Base-by-base conservation (phyloP, 345 rosid species). In the Aethionema arabicum region DNA sequence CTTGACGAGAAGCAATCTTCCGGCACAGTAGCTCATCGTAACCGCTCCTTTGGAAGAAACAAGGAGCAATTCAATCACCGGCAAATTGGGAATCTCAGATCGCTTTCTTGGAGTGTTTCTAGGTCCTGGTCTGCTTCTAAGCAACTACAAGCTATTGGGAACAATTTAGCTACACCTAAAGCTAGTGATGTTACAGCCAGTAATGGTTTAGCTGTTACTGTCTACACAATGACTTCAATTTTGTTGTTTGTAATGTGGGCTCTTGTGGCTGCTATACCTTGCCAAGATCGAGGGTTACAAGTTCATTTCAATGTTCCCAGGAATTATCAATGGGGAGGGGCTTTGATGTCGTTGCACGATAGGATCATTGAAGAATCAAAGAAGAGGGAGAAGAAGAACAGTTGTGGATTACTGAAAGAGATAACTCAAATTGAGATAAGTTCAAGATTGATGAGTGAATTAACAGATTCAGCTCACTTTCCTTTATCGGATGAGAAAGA, bases 101-200 rank as follows among this genome's bases (percentile, higher is more conserved):
- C 96, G 3, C 74, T 89, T 32, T 92, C 98, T 0, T 89, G 98
- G 98, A 84, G 90, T 32, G 95, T 92, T 12, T 92, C 98, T 3
- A 74, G 93, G 72, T 81, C 98, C 0, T 92, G 98, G 98, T 92
- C 98, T 0, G 98, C 98, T 3, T 86, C 98, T 0, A 81, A 79
- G 80, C 97, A 92, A 67, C 74, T 92, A 11, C 93, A 83, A 78
- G 88, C 96, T 0, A 83, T 92, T 21, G 93, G 87, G 50, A 82
- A 72, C 14, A 87, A 80, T 55, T 8, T 92, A 60, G 56, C 50
- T 14, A 70, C 85, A 0, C 98, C 98, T 0, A 70, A 73, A 49
- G 82, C 65, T 6, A 79, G 61, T 29, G 98, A 92, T 8, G 45
- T 85, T 1, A 68, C 66, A 9, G 82, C 93, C 0, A 74, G 85